phyloP scores from a whole-genome alignment of 345 rosid species.

The Melaleuca alternifolia region DNA sequence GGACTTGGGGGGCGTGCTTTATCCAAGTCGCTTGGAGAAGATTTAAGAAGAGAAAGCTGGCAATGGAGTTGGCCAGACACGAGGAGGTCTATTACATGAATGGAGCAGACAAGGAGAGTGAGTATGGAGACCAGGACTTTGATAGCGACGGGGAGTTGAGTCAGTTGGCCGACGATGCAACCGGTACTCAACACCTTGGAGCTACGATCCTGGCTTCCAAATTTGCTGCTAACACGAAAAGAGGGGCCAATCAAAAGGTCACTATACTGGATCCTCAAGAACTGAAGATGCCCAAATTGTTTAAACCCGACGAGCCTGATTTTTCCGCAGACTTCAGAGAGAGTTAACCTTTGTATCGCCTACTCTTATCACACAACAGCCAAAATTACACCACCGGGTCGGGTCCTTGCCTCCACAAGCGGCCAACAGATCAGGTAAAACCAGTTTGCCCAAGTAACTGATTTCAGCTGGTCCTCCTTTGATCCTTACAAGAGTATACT shows the following conservation, averaged over 20 bases:
- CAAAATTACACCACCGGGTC: neutral
- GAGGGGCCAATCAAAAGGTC: slow-evolving; percentile 29
- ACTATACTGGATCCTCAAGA: slow-evolving; percentile 29
- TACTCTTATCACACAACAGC: neutral
- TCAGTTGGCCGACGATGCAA: neutral
- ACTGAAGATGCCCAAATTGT: slow-evolving; percentile 80
- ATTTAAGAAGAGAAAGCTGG: slow-evolving; percentile 43
- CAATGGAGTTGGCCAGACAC: slow-evolving; percentile 51
- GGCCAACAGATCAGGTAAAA: neutral
- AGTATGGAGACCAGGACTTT: neutral
- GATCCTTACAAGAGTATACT: neutral
- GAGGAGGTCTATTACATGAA: slow-evolving; percentile 26
- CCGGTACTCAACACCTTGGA: slow-evolving; percentile 28
- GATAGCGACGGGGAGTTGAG: neutral
- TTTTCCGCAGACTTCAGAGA: slow-evolving; percentile 15
- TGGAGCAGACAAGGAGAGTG: neutral
- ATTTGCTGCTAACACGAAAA: slow-evolving; percentile 53
- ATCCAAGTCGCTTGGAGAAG: slow-evolving; percentile 77
- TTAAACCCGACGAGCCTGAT: slow-evolving; percentile 74
- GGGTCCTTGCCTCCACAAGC: neutral
- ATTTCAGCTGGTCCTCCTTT: neutral
- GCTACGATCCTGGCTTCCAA: slow-evolving; percentile 58
- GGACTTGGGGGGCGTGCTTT: slow-evolving; percentile 75
- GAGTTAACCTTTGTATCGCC: neutral
- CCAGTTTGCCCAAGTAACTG: neutral